Evolutionary conservation across 163 green algal species (phyloP), one percentile per base, ranked within the genome.

Genomic region (Scenedesmus sp.): DNA sequence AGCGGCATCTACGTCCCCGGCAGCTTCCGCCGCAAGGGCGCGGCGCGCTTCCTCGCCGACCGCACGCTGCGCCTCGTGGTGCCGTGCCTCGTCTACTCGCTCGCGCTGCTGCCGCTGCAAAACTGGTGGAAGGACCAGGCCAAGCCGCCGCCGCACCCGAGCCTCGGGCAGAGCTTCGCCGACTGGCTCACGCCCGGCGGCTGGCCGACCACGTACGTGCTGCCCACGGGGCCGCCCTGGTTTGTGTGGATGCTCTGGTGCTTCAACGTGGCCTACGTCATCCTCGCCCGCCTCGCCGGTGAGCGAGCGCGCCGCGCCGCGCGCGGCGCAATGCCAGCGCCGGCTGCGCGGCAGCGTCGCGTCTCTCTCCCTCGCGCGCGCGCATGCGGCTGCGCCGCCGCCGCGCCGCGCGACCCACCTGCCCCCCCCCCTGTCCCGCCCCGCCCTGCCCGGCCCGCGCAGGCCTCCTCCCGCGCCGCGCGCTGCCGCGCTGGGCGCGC

Each of bases 161-260:
- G 48, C 63, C 29, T 81, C 10, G 48, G 53, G 11, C 1, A 57
- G 22, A 63, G 36, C 6, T 75, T 39, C 26, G 5, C 2, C 1
- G n/a, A 60, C 1, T 81, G 62, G 62, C 44, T 81, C 3, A 36
- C 15, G 26, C 74, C 74, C 18, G 45, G 57, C 13, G 60, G 57
- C 13, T 75, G 62, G 74, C 74, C 74, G 29, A 70, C 56, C 5
- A 73, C 62, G 2, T 81, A 81, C 39, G 31, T 69, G 24, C 47
- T 81, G 34, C 47, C 74, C 0, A 81, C 74, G 2, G 74, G 74
- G 1, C 74, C 74, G 6, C 73, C 63, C 6, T 81, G 73, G 73
- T 81, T 81, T 47, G 63, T 71, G 24, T 81, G 63, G 62, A 81
- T 81, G 74, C 74, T 81, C 3, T 81, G 74, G 74, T 81, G 74